Evolutionary conservation across 108 stramenopile genomes (phyloP), one percentile per base, ranked within the genome.

Genomic region (Conticribra guillardii): DNA sequence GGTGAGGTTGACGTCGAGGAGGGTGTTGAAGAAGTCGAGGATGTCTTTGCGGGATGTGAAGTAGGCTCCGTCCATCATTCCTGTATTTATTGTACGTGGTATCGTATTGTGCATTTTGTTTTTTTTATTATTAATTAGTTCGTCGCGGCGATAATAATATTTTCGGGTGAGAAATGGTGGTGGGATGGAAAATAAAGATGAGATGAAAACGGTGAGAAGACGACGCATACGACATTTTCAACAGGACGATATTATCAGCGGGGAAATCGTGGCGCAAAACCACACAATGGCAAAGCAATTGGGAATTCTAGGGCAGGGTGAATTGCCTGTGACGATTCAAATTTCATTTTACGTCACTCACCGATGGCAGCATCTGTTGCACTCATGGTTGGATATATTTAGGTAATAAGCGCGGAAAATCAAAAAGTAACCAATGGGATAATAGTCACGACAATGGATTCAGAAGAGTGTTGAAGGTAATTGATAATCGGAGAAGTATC

Each of bases 11-110:
- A 99, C 67, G 53, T 87, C 74, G 54, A 98, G 80, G 50, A 93
- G 82, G 17, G 67, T 64, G 83, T 99, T 99, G 78, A 99, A 83
- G 87, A 98, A 99, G 22, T 93, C 87, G 19, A 99, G 83, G 18
- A 99, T 85, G 54, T 97, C 97, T 30, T 82, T 84, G 22, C 97
- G 89, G 49, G 97, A 97, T 47, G 97, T 97, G 79, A 99, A 99
- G 91, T 97, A 99, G 32, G 97, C 97, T 18, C 71, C 80, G 83
- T 98, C 96, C 99, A 99, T 99, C 96, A 99, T 98, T 68, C 96
- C 97, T 82, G 71, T 37, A 27, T 8, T 46, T 28, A 0, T 3
- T 47, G 49, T 0, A 33, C 24, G 30, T 23, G 4, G 28, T 15
- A 21, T 32, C 11, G n/a, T 24, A 37, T 23, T 53, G 52, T 4